These are phyloP conservation scores for Tolypocladium endophyticum DNA, from an alignment of 2,329 filamentous ascomycete genomes.

Conservation along the genomic window DNA sequence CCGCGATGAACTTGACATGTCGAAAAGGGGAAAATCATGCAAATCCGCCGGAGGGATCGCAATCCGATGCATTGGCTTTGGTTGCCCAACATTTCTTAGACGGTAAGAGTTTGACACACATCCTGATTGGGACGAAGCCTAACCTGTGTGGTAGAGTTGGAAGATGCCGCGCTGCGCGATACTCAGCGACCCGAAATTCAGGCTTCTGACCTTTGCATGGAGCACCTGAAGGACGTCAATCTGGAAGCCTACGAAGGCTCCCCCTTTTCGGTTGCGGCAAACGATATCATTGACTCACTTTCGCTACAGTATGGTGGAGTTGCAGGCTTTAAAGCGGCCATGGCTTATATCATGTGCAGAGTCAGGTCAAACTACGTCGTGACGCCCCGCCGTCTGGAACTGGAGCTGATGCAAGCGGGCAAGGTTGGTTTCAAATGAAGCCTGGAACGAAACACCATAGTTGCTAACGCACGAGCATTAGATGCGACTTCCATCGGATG, in stretches of 20 bases:
- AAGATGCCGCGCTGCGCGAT: conserved; percentile 29
- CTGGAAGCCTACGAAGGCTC: conserved; percentile 14
- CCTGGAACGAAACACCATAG: too few relatives aligned
- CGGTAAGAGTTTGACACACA: conserved; percentile 22
- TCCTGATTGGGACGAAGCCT: not conserved
- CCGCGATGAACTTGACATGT: conserved; percentile 12
- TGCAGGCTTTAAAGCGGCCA: conserved; percentile 17
- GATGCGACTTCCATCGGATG: conserved; percentile 23
- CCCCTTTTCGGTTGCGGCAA: conserved; percentile 23
- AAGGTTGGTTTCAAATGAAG: conserved; percentile 27
- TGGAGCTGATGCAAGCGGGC: conserved; percentile 39
- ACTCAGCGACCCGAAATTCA: conserved; percentile 18
- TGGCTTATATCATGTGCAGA: conserved; percentile 24
- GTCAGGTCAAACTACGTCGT: conserved; percentile 24
- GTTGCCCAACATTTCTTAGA: conserved; percentile 40
- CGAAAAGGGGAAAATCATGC: conserved; percentile 33
- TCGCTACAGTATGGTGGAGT: conserved; percentile 21
- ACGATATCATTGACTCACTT: conserved; percentile 25
- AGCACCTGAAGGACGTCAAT: conserved; percentile 25
- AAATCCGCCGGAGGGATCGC: not conserved
- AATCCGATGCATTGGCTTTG: conserved; percentile 26
- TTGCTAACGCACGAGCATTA: conserved; percentile 8
- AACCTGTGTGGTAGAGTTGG: conserved; percentile 29
- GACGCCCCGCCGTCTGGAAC: conserved; percentile 36
- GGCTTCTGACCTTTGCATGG: conserved; percentile 29